Conservation (phyloP, 768 basidiomycete species). For the Xerocomus spinulosus region DNA sequence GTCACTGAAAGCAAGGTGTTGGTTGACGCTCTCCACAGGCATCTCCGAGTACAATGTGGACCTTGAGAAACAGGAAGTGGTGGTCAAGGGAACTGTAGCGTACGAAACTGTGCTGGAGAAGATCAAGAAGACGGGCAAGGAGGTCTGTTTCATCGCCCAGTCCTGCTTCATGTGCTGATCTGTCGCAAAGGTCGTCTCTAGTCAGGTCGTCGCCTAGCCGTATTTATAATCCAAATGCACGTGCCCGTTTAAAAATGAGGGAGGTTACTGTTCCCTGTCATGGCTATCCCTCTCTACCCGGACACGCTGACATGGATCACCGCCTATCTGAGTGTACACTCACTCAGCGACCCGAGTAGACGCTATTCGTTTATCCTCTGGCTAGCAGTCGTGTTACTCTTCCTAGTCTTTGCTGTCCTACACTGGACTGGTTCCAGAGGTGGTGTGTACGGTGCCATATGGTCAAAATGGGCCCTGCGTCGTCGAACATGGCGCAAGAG, state of each 20-base stretch:
- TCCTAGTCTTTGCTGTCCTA: conserved; percentile 37
- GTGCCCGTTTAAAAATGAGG: too few species aligned
- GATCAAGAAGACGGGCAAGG: conserved; percentile 91
- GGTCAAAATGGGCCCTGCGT: conserved; percentile 56
- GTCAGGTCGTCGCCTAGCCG: conserved; percentile 44
- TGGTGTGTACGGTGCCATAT: conserved; percentile 46
- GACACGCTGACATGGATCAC: conserved; percentile 50
- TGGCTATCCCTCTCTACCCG: conserved; percentile 39
- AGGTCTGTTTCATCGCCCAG: conserved; percentile 42
- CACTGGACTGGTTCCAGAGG: conserved; percentile 41
- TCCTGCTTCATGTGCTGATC: background rate
- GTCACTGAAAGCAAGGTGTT: background rate
- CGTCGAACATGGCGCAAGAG: conserved; percentile 55
- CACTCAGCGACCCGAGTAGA: conserved; percentile 46
- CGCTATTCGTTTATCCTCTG: conserved; percentile 58
- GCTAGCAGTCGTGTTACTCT: conserved; percentile 44
- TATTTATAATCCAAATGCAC: too few species aligned
- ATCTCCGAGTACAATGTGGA: conserved; percentile 48
- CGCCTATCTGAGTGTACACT: conserved; percentile 55
- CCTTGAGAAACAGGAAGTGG: conserved; percentile 68
- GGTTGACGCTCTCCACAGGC: background rate
- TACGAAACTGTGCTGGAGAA: conserved; percentile 65
- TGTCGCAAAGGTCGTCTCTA: conserved; percentile 45
- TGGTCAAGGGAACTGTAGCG: conserved; percentile 54
- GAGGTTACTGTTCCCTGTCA: conserved; percentile 18